phyloP scores from a whole-genome alignment of 225 moss, liverwort and hornwort species.

The Pseudisothecium myosuroides region DNA sequence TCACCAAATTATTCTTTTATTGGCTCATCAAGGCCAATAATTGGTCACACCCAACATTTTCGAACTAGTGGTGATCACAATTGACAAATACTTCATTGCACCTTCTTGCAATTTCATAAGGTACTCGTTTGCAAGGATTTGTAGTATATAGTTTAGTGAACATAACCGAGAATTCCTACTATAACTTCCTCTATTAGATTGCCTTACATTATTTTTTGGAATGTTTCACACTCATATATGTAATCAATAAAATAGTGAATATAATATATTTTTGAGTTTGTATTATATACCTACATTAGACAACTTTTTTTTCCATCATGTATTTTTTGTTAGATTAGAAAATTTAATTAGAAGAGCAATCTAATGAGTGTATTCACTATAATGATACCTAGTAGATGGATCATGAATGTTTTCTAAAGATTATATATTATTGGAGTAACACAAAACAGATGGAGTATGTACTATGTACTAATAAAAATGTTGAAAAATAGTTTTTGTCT shows the following conservation, averaged over 20 bases:
- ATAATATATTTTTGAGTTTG: too few relatives aligned
- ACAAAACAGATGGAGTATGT: accelerated
- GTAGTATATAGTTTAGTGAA: neutral
- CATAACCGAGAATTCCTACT: accelerated
- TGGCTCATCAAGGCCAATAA: too few relatives aligned
- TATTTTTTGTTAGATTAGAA: neutral
- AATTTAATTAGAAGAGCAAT: neutral
- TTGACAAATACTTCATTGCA: neutral
- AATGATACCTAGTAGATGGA: neutral
- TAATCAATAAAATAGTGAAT: neutral
- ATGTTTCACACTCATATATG: neutral
- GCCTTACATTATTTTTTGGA: accelerated
- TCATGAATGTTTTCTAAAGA: neutral
- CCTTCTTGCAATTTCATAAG: accelerated
- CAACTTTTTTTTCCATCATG: neutral
- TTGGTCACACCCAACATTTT: accelerated
- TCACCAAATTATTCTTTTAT: neutral
- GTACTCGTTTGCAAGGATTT: neutral
- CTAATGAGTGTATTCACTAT: neutral
- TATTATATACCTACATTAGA: neutral
- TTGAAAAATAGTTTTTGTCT: neutral
- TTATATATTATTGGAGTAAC: accelerated
- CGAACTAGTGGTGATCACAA: accelerated
- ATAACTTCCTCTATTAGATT: neutral
- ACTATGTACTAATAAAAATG: accelerated